Percentiles rank a stretch among this genome's conserved stretches.
phyloP scores from a whole-genome alignment of 108 stramenopile species.

The Nitzschia sp. region DNA sequence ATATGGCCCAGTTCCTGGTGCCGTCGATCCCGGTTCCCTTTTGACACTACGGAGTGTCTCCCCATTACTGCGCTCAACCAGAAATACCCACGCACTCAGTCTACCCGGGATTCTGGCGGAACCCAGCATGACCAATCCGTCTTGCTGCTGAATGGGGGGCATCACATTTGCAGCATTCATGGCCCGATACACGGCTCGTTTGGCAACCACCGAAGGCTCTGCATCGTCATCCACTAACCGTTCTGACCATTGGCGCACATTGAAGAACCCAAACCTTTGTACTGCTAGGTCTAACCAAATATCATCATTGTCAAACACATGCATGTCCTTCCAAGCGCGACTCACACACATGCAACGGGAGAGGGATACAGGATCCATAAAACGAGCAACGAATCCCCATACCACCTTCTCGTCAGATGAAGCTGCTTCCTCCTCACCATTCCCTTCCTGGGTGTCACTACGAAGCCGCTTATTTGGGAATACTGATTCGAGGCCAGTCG shows the following conservation, averaged over 20 bases:
- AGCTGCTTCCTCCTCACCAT: background rate
- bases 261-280: slow-evolving; percentile 60
- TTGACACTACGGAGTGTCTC: slow-evolving; percentile 74
- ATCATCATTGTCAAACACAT: slow-evolving; percentile 45
- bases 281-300: slow-evolving; percentile 63
- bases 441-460: background rate
- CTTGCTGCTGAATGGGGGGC: slow-evolving; percentile 48
- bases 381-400: slow-evolving; percentile 15
- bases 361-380: slow-evolving; percentile 64
- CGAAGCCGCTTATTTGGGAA: slow-evolving; percentile 18
- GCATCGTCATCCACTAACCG: slow-evolving; percentile 56
- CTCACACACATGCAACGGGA: slow-evolving; percentile 48
- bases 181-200: slow-evolving; percentile 43
- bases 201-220: slow-evolving; percentile 4
- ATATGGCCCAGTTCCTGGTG: slow-evolving; percentile 12
- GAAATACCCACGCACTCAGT: slow-evolving; percentile 69
- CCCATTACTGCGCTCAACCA: slow-evolving; percentile 82
- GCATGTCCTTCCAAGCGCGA: slow-evolving; percentile 42
- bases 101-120: slow-evolving; percentile 49
- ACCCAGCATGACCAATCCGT: slow-evolving; percentile 50
- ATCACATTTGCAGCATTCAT: slow-evolving; percentile 70
- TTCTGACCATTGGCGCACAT: slow-evolving; percentile 72
- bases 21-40: slow-evolving; percentile 18
- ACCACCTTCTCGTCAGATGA: slow-evolving; percentile 17
- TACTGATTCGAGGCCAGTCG: background rate